phyloP scores from a whole-genome alignment of 2,329 filamentous ascomycete genomes.

The Mycosphaerella sp. region DNA sequence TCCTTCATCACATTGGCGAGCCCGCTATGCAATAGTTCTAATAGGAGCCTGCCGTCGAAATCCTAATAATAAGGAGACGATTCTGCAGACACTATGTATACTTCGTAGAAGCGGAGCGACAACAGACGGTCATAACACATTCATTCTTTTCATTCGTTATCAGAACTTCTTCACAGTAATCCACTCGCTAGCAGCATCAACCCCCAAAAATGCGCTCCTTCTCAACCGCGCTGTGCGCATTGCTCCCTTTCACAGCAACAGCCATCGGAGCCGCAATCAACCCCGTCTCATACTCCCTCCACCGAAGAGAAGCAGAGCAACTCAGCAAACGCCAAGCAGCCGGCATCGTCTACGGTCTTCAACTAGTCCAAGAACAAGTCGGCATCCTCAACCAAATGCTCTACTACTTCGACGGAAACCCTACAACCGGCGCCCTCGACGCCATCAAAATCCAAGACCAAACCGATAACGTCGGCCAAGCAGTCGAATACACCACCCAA shows the following conservation, averaged over 20 bases:
- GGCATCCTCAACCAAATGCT: not conserved
- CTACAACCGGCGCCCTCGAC: not conserved
- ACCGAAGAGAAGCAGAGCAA: too few species aligned
- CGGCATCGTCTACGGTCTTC: conserved; percentile 4
- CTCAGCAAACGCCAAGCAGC: not conserved
- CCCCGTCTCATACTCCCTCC: too few species aligned
- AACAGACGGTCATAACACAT: too few species aligned
- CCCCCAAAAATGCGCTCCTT: not conserved
- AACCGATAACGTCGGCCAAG: not conserved
- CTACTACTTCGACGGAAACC: not conserved
- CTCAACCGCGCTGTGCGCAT: not conserved
- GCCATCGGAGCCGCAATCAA: not conserved
- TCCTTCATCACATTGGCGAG: too few species aligned
- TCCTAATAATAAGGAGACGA: too few species aligned
- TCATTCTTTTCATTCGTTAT: too few species aligned
- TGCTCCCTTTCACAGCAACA: not conserved
- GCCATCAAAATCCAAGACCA: conserved; percentile 3
- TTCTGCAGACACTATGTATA: too few species aligned
- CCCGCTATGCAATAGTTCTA: too few species aligned
- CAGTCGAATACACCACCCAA: not conserved
- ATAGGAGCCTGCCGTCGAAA: too few species aligned
- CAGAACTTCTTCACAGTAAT: too few species aligned
- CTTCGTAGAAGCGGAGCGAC: too few species aligned
- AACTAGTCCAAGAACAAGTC: not conserved
- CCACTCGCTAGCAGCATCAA: not conserved